Evolutionary conservation across 2,329 filamentous ascomycete species (phyloP).

Genomic region (Eurotiales sp.): DNA sequence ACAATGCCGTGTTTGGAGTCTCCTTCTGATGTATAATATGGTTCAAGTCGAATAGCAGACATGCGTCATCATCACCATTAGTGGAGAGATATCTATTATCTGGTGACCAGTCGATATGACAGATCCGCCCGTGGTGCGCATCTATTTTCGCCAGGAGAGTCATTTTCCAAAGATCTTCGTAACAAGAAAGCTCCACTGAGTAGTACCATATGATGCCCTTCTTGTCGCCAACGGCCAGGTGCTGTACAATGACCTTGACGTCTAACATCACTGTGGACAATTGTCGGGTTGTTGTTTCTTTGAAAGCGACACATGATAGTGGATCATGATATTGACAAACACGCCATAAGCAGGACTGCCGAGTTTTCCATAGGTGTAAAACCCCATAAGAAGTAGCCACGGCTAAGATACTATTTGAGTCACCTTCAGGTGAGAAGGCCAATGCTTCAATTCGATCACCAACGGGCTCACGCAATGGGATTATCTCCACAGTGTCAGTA

Average conservation of each 20-base stretch:
- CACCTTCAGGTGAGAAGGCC: slow-evolving; percentile 79
- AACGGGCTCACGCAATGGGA: slow-evolving; percentile 41
- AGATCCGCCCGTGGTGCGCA: slow-evolving; percentile 84
- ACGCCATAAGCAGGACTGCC: slow-evolving; percentile 64
- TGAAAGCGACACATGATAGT: slow-evolving; percentile 78
- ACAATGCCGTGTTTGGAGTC: background rate
- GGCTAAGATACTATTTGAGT: slow-evolving; percentile 75
- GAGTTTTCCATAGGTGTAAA: slow-evolving; percentile 73
- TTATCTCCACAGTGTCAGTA: slow-evolving; percentile 61
- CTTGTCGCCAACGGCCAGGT: slow-evolving; percentile 83
- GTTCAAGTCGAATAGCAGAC: slow-evolving; percentile 71
- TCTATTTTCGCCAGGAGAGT: slow-evolving; percentile 72
- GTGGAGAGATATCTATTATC: slow-evolving; percentile 76
- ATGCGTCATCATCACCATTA: slow-evolving; percentile 88
- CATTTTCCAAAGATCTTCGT: slow-evolving; percentile 50
- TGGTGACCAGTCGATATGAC: slow-evolving; percentile 82
- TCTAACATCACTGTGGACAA: slow-evolving; percentile 47
- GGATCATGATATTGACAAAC: slow-evolving; percentile 67
- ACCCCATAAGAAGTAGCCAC: slow-evolving; percentile 75
- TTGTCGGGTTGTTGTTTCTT: slow-evolving; percentile 57
- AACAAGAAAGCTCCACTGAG: slow-evolving; percentile 72
- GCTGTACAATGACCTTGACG: slow-evolving; percentile 64
- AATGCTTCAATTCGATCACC: slow-evolving; percentile 71
- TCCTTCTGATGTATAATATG: slow-evolving; percentile 29
- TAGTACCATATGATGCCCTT: slow-evolving; percentile 82